Conservation (phyloP, 208 protist genomes). For the Leishmania arabica region DNA sequence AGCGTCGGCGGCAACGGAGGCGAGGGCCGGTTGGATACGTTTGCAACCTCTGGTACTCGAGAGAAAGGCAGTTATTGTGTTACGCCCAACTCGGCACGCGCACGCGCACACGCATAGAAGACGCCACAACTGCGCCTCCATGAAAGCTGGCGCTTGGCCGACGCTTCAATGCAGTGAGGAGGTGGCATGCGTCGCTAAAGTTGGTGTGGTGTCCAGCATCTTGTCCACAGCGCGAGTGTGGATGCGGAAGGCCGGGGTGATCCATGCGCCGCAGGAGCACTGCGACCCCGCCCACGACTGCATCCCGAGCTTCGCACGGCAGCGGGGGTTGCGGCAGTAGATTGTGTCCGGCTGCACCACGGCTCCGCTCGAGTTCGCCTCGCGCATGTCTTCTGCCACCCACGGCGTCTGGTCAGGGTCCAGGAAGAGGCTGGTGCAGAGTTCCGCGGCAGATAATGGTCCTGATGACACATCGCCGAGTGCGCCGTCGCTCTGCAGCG, state of each 20-base stretch:
- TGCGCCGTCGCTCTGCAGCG: slow-evolving; percentile 13
- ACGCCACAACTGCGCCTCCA: neutral
- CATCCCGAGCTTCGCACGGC: slow-evolving; percentile 79
- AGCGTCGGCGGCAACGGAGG: neutral
- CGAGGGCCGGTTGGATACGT: too few species aligned
- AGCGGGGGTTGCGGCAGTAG: slow-evolving; percentile 73
- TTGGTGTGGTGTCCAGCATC: neutral
- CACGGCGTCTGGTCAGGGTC: slow-evolving; percentile 74
- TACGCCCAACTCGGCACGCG: neutral
- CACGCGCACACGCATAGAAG: neutral
- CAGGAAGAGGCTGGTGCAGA: slow-evolving; percentile 87
- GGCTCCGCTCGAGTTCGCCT: slow-evolving; percentile 35
- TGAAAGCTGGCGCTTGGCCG: neutral
- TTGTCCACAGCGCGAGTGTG: slow-evolving; percentile 69
- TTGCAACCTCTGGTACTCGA: neutral
- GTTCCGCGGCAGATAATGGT: neutral
- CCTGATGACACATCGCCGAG: neutral
- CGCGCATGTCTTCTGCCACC: slow-evolving; percentile 65
- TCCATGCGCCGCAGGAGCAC: slow-evolving; percentile 87
- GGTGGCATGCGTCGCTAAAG: neutral
- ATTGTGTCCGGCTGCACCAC: slow-evolving; percentile 79
- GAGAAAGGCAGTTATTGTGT: neutral
- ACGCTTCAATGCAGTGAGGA: neutral
- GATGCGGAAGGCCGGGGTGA: slow-evolving; percentile 87
- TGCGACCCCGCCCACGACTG: slow-evolving; percentile 84